Evolutionary conservation across 2,329 filamentous ascomycete species (phyloP), one percentile per base, ranked within the genome.

Genomic region (Dothistroma pini): DNA sequence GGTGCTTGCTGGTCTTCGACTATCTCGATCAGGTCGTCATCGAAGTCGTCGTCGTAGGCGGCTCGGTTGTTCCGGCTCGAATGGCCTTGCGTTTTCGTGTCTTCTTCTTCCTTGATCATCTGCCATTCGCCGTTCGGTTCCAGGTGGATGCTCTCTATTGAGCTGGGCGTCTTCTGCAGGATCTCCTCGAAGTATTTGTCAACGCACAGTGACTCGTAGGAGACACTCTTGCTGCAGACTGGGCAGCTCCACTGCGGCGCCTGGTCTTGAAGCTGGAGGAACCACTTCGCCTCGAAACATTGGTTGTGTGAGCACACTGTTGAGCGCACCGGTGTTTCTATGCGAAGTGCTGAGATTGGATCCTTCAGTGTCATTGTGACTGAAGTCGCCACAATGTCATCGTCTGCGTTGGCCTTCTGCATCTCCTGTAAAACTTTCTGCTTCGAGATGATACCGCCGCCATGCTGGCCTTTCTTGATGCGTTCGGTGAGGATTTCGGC

Each of bases 231-330:
- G 75, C 89, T 93, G 79, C 95, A 99, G 22, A 97, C 88, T 0
- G 95, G 95, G 71, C 95, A 99, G n/a, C 87, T 82, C 95, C 95
- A 99, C 19, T 95, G 96, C 0, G 95, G 95, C 0, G 91, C 93
- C 78, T 99, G 95, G 74, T 97, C 92, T 74, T 97, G 93, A 31
- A 99, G 79, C 69, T 96, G 91, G 21, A 99, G 82, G 73, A 97
- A 99, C 1, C 91, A 96, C 2, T 86, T 88, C 2, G 90, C 93
- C 74, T 99, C 95, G 69, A 97, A 99, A 74, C 95, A 99, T 72
- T 96, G 91, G 29, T 95, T 90, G 74, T 99, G 95, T 2, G 85
- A 88, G 77, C 95, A 99, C 35, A 87, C 78, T 2, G 86, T 82
- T 4, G 90, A 90, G 35, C 95, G 87, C 68, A 91, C 91, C 0